phyloP scores from a whole-genome alignment of 129 eudicot species.

The Escallonia herrerae region DNA sequence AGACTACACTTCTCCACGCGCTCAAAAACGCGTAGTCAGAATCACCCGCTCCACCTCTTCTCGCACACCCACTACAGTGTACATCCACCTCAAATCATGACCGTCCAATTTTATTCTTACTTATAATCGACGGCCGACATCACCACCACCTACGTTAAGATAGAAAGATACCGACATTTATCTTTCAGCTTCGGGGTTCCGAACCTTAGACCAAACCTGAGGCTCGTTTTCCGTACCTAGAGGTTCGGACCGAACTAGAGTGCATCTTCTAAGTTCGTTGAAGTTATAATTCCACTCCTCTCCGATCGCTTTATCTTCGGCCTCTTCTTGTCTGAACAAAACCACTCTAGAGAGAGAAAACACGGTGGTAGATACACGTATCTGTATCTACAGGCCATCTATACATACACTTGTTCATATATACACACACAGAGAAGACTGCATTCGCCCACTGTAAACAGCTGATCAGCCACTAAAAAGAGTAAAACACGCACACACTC shows the following conservation, averaged over 20 bases:
- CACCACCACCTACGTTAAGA: too few relatives aligned
- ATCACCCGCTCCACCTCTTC: neutral
- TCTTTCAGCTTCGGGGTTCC: conserved; percentile 9
- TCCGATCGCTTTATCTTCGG: conserved; percentile 25
- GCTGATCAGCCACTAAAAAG: conserved; percentile 26
- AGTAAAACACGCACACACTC: neutral
- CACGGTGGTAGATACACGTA: neutral
- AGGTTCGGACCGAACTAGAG: conserved; percentile 9
- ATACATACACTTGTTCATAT: neutral
- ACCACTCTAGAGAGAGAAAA: conserved; percentile 23
- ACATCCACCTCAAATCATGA: neutral
- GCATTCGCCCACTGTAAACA: conserved; percentile 12
- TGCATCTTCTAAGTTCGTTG: conserved; percentile 16
- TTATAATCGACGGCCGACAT: too few relatives aligned
- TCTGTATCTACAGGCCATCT: too few relatives aligned
- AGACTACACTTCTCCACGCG: neutral
- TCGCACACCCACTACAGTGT: neutral
- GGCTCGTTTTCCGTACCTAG: conserved; percentile 19
- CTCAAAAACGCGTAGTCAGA: neutral
- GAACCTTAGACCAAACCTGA: conserved; percentile 18
- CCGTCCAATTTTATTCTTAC: conserved; percentile 13
- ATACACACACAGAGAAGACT: conserved; percentile 11
- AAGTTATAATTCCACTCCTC: conserved; percentile 15
- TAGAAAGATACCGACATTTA: conserved; percentile 15
- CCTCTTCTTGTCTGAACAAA: conserved; percentile 17